Conservation (phyloP, 2,329 filamentous ascomycete species). For the Pleoardoris graminearum region DNA sequence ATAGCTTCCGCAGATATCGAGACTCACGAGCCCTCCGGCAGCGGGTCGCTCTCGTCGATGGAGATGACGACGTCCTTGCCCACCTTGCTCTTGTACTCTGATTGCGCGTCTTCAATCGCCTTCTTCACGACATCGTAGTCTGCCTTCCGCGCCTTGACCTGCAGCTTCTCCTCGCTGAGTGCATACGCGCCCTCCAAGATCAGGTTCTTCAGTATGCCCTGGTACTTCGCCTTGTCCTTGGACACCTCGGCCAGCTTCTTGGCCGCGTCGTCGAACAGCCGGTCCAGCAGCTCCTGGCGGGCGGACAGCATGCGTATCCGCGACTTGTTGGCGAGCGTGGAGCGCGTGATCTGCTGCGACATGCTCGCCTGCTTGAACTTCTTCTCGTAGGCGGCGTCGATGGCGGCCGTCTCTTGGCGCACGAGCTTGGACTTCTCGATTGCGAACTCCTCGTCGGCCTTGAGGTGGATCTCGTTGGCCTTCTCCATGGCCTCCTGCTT, state of each 20-base stretch:
- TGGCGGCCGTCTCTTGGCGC: constrained; percentile 88
- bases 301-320: constrained; percentile 84
- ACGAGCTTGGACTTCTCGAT: constrained; percentile 99
- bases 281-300: constrained; percentile 87
- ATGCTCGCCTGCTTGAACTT: constrained; percentile 99
- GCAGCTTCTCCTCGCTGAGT: constrained; percentile 76
- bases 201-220: constrained; percentile 74
- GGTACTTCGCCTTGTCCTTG: constrained; percentile 75
- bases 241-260: constrained; percentile 69
- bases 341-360: constrained; percentile 98
- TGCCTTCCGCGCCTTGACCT: constrained; percentile 75
- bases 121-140: constrained; percentile 77
- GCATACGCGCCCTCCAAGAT: constrained; percentile 90
- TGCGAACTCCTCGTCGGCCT: constrained; percentile 98
- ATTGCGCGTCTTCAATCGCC: constrained; percentile 73
- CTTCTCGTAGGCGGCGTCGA: constrained; percentile 93
- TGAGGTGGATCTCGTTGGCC: constrained; percentile 94
- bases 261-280: constrained; percentile 80
- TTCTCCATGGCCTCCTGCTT: constrained; percentile 97
- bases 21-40: constrained; percentile 81
- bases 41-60: constrained; percentile 76
- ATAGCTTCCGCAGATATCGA: background rate
- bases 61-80: constrained; percentile 70
- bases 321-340: constrained; percentile 94
- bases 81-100: constrained; percentile 81